Percentiles rank a stretch among this genome's conserved stretches.
Evolutionary conservation across 73 alveolate species (phyloP).

Genomic region (Paramecium pentaurelia): DNA sequence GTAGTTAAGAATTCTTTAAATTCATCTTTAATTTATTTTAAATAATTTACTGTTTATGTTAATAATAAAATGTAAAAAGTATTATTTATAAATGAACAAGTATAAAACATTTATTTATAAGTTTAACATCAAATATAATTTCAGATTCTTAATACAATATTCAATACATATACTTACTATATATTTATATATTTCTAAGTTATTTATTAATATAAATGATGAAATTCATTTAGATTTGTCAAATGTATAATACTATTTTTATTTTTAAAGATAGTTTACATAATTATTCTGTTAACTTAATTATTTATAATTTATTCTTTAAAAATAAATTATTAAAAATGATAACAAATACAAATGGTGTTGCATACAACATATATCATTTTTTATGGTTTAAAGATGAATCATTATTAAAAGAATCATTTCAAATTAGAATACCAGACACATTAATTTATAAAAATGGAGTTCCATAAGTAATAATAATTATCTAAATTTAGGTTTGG

Average conservation of each 20-base stretch:
- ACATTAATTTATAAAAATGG: slow-evolving; percentile 49
- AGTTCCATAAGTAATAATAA: not conserved
- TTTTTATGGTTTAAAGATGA: slow-evolving; percentile 58
- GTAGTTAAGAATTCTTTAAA: not conserved
- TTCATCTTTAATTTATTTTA: not conserved
- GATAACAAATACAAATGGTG: slow-evolving; percentile 53
- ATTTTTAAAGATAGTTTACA: no score
- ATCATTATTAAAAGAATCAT: slow-evolving; percentile 37
- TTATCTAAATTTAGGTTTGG: slow-evolving; percentile 35
- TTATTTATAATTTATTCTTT: not conserved
- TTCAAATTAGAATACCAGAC: slow-evolving; percentile 51
- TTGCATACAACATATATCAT: slow-evolving; percentile 46
- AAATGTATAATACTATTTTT: no score
- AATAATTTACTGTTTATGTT: slow-evolving; percentile 2
- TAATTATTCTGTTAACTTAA: not conserved
- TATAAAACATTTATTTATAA: not conserved
- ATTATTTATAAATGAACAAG: not conserved
- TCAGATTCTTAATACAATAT: no score
- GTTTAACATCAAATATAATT: no score
- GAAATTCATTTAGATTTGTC: not conserved
- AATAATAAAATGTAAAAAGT: not conserved
- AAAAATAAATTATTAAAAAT: not conserved
- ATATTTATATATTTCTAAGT: no score
- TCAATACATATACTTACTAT: no score
- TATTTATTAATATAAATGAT: no score